Percentiles rank a stretch among this genome's conserved stretches.
These are phyloP conservation scores for Alternaria burnsii DNA, from an alignment of 2,329 filamentous ascomycete genomes.

Conservation along the genomic window DNA sequence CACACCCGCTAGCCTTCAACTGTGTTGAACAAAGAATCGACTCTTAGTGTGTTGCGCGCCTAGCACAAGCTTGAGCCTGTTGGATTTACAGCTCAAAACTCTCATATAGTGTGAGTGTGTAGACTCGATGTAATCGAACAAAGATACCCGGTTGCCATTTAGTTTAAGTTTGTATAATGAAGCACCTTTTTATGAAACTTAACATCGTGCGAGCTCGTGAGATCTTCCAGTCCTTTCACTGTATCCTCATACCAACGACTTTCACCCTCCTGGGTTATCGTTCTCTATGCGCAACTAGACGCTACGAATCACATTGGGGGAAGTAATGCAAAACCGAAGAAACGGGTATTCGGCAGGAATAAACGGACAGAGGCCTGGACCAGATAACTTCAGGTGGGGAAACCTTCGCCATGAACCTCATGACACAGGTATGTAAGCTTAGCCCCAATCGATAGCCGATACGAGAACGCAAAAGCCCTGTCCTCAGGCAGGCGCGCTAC, in stretches of 20 bases:
- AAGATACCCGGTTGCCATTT: neutral
- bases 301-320: no score
- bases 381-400: neutral
- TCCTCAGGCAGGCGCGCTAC: conserved; percentile 7
- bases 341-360: neutral
- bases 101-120: neutral
- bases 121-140: neutral
- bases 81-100: neutral
- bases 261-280: no score
- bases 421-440: neutral
- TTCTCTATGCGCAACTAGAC: no score
- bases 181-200: neutral
- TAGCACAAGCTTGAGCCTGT: neutral
- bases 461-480: neutral
- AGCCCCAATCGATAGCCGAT: neutral
- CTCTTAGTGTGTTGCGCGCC: neutral
- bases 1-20: neutral
- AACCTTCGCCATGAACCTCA: neutral
- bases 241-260: no score
- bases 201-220: neutral
- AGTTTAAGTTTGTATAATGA: neutral
- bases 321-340: neutral
- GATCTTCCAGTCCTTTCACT: neutral
- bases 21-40: neutral
- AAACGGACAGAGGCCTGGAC: neutral